Evolutionary conservation across 1,284 basidiomycete species (phyloP), one percentile per base, ranked within the genome.

Genomic region (Papiliotrema nemorosa): DNA sequence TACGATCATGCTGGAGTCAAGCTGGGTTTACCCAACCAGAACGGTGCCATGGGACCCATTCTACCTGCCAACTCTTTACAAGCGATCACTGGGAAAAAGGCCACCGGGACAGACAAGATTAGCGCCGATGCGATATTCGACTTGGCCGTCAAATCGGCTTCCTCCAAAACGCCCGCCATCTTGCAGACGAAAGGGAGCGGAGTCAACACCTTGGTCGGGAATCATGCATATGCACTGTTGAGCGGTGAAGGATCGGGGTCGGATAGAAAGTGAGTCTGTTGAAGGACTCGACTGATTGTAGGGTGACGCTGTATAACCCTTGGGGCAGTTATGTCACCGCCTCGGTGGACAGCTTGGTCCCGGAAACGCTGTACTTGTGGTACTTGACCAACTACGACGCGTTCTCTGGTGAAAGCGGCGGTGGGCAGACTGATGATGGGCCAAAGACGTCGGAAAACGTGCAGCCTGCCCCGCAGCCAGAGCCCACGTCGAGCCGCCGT

Each of bases 241-340:
- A 22, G 41, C 14, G 34, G 36, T 3, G 31, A 6, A 9, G 48
- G 41, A 9, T 18, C 14, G 3, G 48, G 48, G 16, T 12, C 29
- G n/a, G 39, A 25, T 12, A 22, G 48, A 27, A 29, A 44, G 48
- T 44, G 24, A n/a, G 41, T 49, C 22, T 9, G 5, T 14, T 16
- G 29, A 34, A 5, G 44, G 14, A 9, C 16, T 20, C 6, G 6
- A 7, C 14, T 31, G 27, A 29, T 22, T 14, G n/a, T 34, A 49
- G 48, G 33, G 21, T 49, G 9, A 38, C 36, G 21, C 40, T 49
- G 22, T 49, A 43, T 26, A 49, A 49, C 34, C 48, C 48, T 13
- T 49, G 48, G 48, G 48, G 48, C 7, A 25, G n/a, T 14, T n/a
- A 6, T 9, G 29, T 37, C 16, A 34, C 13, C 24, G 21, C 20